Conservation (phyloP, 805 yeast genomes). For the Dipodascus albidus region DNA sequence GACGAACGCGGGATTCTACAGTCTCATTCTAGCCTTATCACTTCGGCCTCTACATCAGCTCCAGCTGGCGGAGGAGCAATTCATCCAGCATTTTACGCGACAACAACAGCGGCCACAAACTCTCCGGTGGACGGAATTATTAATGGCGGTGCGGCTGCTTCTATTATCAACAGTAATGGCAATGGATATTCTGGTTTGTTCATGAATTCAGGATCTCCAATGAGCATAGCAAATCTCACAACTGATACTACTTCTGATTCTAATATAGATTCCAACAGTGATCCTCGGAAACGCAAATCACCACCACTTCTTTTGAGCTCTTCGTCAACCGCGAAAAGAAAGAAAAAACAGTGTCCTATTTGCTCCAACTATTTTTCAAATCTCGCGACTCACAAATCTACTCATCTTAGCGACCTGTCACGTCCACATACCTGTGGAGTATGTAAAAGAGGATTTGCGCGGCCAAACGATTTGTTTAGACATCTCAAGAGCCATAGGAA, state of each 20-base stretch:
- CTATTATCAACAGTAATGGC: neutral
- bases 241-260: neutral
- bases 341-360: conserved; percentile 61
- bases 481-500: conserved; percentile 82
- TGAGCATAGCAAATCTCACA: neutral
- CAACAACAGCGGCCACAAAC: neutral
- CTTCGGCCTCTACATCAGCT: neutral
- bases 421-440: conserved; percentile 71
- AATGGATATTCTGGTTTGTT: neutral
- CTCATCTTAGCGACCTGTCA: conserved; percentile 58
- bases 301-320: neutral
- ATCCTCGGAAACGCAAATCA: neutral
- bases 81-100: conserved; percentile 1
- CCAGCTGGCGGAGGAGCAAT: neutral
- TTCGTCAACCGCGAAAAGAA: conserved; percentile 23
- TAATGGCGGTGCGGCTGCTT: neutral
- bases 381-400: conserved; percentile 72
- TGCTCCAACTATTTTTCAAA: conserved; percentile 63
- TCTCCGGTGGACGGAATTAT: neutral
- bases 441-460: conserved; percentile 76
- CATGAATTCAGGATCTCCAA: neutral
- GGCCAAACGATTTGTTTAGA: conserved; percentile 77
- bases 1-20: neutral
- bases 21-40: neutral
- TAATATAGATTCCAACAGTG: neutral